Evolutionary conservation across 345 rosid genomes (phyloP), one percentile per base, ranked within the genome.

Genomic region (Populus pruinosa): DNA sequence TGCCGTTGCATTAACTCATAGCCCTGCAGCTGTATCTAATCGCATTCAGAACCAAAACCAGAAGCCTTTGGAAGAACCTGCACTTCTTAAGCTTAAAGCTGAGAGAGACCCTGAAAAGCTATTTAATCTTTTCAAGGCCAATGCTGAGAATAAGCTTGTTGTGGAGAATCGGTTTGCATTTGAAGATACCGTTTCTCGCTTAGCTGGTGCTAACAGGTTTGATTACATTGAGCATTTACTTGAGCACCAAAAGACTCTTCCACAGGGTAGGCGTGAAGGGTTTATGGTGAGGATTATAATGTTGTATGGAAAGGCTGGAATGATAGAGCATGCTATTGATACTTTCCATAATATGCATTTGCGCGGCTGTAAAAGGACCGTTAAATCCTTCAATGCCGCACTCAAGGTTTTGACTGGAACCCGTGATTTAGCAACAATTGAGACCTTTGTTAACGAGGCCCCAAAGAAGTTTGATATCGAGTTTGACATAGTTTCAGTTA

Each of bases 211-310:
- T 31, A 76, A 84, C 27, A 81, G 94, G 56, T 80, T 90, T 79
- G 98, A 90, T 86, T 88, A 78, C 85, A 87, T 93, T 1, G 93
- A 90, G 82, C 81, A 88, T 59, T 81, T 93, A 71, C 96, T 93
- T 78, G 98, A 93, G 88, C 94, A 93, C 29, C 98, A 93, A 69
- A 93, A 91, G 90, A 78, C 85, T 56, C 92, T 93, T 80, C 88
- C 86, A 0, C 98, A 93, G 77, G 94, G 98, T 53, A 87, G 93
- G 71, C 96, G 98, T 1, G 94, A 93, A 79, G 98, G 96, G 17
- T 91, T 91, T 77, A 79, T 91, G 21, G 88, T 91, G 78, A 90
- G 96, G 85, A 91, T 93, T 74, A 93, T 93, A 27, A 90, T 88
- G 87, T 78, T 93, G 80, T 93, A 91, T 85, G 96, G 94, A 8